Evolutionary conservation across 306 rosid genomes (phyloP).

Genomic region (Sechiopsis laciniata): DNA sequence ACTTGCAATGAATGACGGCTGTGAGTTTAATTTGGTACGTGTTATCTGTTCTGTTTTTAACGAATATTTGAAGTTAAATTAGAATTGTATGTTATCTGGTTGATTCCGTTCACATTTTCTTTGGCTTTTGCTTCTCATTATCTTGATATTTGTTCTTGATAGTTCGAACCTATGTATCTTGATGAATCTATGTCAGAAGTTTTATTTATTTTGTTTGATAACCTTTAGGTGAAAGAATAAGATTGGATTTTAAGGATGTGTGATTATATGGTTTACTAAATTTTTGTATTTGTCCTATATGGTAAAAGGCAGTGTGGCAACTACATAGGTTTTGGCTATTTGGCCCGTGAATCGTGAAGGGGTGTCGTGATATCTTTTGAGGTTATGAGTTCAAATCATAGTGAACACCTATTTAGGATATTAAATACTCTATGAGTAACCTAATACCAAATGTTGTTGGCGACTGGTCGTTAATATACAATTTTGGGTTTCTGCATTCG

Average conservation of each 20-base stretch:
- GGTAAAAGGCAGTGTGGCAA: neutral
- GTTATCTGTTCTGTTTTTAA: neutral
- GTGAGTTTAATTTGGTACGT: constrained; percentile 63
- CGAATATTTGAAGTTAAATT: neutral
- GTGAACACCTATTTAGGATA: neutral
- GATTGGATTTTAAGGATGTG: neutral
- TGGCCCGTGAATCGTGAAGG: neutral
- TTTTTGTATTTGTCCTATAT: neutral
- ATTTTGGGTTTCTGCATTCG: neutral
- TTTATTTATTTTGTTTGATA: neutral
- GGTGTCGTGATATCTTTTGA: neutral
- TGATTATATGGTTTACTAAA: neutral
- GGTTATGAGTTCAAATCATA: neutral
- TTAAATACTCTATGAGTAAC: neutral
- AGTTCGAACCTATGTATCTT: neutral
- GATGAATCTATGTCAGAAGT: neutral
- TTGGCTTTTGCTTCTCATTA: constrained; percentile 14
- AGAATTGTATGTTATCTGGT: neutral
- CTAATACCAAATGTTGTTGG: neutral
- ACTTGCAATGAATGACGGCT: constrained; percentile 38
- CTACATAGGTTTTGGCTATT: neutral
- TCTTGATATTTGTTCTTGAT: constrained; percentile 4
- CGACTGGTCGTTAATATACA: neutral
- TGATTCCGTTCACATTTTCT: neutral
- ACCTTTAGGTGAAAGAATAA: neutral